A percentile compares a stretch with the other conserved stretches of the same genome.
Evolutionary conservation across 2,329 filamentous ascomycete genomes (phyloP).

Genomic region (Didymella pinodella): DNA sequence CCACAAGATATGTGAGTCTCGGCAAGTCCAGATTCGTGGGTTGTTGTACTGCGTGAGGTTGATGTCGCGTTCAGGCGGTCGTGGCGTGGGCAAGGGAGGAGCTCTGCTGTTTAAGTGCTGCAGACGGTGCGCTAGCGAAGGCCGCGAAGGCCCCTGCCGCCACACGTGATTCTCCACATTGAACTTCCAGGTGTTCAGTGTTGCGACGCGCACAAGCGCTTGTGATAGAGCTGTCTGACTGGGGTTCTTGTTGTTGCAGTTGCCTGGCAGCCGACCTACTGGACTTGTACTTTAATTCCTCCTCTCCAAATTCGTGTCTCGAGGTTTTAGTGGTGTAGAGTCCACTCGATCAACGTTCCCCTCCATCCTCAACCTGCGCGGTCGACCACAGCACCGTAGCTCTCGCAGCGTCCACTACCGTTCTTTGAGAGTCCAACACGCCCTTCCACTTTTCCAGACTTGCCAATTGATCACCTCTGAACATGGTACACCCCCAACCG

Average conservation of each 20-base stretch:
- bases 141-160: conserved; percentile 15
- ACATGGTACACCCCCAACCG: conserved; percentile 39
- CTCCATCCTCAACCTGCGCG: conserved; percentile 22
- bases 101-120: conserved; percentile 22
- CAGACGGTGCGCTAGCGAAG: conserved; percentile 23
- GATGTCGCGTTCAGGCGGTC: background rate
- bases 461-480: conserved; percentile 22
- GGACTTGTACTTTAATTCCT: background rate
- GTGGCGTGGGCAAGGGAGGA: conserved; percentile 18
- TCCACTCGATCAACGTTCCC: conserved; percentile 12
- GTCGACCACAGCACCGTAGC: conserved; percentile 8
- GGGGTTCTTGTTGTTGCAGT: conserved; percentile 2
- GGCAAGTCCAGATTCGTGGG: no score
- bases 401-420: conserved; percentile 6
- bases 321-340: conserved; percentile 1
- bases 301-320: background rate
- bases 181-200: conserved; percentile 35
- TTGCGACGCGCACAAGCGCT: conserved; percentile 22
- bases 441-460: no score
- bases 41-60: background rate
- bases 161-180: conserved; percentile 38
- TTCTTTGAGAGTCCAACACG: background rate
- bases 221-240: conserved; percentile 17
- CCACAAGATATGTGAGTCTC: no score
- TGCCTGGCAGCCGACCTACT: background rate